Evolutionary conservation across 2,329 filamentous ascomycete genomes (phyloP), one percentile per base, ranked within the genome.

Genomic region (Hymenoscyphus albidus): DNA sequence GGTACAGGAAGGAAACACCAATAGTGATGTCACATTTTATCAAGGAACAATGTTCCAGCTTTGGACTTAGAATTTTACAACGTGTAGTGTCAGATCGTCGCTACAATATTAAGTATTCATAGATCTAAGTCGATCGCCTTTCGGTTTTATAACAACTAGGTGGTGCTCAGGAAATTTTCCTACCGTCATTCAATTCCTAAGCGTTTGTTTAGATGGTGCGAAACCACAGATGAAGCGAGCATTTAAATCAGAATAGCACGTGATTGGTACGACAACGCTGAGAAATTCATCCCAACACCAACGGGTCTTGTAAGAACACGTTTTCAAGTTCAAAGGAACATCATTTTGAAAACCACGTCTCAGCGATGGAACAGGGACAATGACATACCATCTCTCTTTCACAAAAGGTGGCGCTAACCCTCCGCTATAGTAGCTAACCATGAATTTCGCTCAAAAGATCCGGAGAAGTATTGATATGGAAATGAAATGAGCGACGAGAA

Each of bases 51-150:
- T 7, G 35, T 35, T 7, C 35, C 35, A 35, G 9, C 35, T 35
- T 35, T 32, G n/a, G 32, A 32, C 3, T 42, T 2, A 32, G 27
- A 12, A 1, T 10, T 48, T 16, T 3, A 57, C 65, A 18, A 64
- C 32, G 14, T 14, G 10, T 38, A 79, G 76, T 42, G 74, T 77
- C 35, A 66, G 75, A 58, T 69, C 70, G 13, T 74, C 3, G 79
- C 81, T 0, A 80, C 81, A 73, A 81, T 80, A 58, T 79, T 79
- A 51, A 81, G 81, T 0, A 72, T 82, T 10, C 83, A 81, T 64
- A 80, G 80, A 0, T 78, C 82, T 71, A 82, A 82, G 61, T 81
- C 80, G 0, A 80, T 78, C 55, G 71, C 74, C 1, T 77, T 76
- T 16, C 76, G 73, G 27, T 72, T 74, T 31, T 65, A 7, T 35